A percentile compares a stretch with the other conserved stretches of the same genome.
phyloP scores from a whole-genome alignment of 306 rosid genomes.

The Malus asiatica region DNA sequence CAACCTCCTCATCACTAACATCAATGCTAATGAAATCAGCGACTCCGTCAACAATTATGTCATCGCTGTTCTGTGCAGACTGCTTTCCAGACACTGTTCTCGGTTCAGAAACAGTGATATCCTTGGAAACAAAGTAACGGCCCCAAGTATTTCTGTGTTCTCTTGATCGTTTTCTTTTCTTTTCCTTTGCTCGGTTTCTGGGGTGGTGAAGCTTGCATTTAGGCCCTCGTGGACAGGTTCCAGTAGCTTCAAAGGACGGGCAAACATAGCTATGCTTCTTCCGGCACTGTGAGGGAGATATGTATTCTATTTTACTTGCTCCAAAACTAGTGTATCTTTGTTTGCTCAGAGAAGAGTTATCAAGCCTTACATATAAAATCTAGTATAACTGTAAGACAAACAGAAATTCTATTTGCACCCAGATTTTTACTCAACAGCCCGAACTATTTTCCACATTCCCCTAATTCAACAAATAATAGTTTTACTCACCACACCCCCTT shows the following conservation, averaged over 20 bases:
- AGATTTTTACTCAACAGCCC: background rate
- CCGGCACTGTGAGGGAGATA: constrained; percentile 65
- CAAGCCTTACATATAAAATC: constrained; percentile 2
- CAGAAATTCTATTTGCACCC: background rate
- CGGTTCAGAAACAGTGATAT: constrained; percentile 24
- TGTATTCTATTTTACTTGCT: constrained; percentile 22
- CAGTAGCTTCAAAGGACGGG: constrained; percentile 74
- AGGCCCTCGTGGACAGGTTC: constrained; percentile 55
- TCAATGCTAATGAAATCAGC: constrained; percentile 53
- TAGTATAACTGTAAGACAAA: background rate
- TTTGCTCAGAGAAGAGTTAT: background rate
- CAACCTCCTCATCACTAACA: constrained; percentile 29
- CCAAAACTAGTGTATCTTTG: constrained; percentile 21
- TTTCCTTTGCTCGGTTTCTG: constrained; percentile 45
- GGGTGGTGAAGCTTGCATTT: constrained; percentile 96
- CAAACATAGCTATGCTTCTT: constrained; percentile 91
- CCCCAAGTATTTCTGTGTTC: constrained; percentile 39
- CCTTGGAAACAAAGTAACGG: constrained; percentile 62
- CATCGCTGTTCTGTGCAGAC: constrained; percentile 12
- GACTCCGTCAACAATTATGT: constrained; percentile 19
- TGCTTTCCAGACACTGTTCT: constrained; percentile 25
- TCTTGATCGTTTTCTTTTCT: constrained; percentile 65
- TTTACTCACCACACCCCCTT: background rate
- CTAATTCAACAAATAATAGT: background rate
- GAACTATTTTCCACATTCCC: background rate